Evolutionary conservation across 2,329 filamentous ascomycete species (phyloP).

Genomic region (Rachicladosporium sp.): DNA sequence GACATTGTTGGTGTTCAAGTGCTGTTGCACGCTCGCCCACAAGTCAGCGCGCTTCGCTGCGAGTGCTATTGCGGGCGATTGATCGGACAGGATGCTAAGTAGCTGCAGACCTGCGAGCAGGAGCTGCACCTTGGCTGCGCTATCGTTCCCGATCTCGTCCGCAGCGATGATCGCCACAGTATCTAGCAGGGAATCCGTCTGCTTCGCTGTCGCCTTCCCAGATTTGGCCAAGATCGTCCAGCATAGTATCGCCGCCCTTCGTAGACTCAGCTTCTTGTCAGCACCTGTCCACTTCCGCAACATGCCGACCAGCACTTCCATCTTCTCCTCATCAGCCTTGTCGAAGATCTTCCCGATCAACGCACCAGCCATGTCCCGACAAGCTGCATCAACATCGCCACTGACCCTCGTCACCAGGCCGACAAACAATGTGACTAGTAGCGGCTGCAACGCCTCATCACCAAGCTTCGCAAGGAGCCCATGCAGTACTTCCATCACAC

Average conservation of each 20-base stretch:
- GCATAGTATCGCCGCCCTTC: conserved; percentile 63
- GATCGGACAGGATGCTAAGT: conserved; percentile 53
- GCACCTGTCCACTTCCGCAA: conserved; percentile 61
- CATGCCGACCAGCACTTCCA: conserved; percentile 54
- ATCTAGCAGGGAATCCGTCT: conserved; percentile 47
- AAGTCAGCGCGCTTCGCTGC: conserved; percentile 47
- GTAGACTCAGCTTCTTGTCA: conserved; percentile 57
- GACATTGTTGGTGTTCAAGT: conserved; percentile 52
- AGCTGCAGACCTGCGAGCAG: conserved; percentile 62
- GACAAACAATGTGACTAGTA: conserved; percentile 70
- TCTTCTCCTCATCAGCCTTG: conserved; percentile 60
- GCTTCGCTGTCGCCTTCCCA: conserved; percentile 49
- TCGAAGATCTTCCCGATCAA: conserved; percentile 72
- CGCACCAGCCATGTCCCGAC: conserved; percentile 66
- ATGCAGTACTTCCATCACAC: conserved; percentile 84
- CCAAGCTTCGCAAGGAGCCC: conserved; percentile 76
- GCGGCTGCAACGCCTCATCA: conserved; percentile 69
- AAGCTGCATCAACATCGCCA: conserved; percentile 80
- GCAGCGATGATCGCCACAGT: conserved; percentile 40
- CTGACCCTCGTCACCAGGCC: conserved; percentile 74
- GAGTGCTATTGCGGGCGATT: conserved; percentile 53
- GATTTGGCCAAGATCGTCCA: conserved; percentile 75
- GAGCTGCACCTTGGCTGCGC: conserved; percentile 54
- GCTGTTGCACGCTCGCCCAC: conserved; percentile 59
- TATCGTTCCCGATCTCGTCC: conserved; percentile 38